phyloP scores from a whole-genome alignment of 805 yeast genomes.

The Brettanomyces bruxellensis region DNA sequence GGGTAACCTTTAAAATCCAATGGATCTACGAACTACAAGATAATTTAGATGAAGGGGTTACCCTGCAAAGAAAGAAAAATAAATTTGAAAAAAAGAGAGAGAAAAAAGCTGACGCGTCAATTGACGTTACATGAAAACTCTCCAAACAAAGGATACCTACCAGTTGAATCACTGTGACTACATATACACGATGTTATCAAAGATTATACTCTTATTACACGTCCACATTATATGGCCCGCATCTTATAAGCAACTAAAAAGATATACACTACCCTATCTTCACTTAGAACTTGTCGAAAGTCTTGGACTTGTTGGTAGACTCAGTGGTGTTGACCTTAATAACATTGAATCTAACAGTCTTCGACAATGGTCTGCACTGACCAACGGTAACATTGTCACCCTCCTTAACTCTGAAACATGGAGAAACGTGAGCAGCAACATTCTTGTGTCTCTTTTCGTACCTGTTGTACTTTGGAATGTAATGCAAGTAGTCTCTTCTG shows the following conservation, averaged over 20 bases:
- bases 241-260: neutral
- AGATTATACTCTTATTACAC: neutral
- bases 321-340: conserved; percentile 61
- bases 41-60: neutral
- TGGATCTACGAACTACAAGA: no score
- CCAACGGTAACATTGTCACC: conserved; percentile 99
- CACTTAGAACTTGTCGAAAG: conserved; percentile 90
- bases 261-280: conserved; percentile 3
- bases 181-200: neutral
- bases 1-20: no score
- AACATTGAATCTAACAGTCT: conserved; percentile 99
- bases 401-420: conserved; percentile 99
- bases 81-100: conserved; percentile 10
- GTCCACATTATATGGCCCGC: neutral
- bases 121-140: no score
- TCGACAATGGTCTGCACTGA: conserved; percentile 99
- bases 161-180: no score
- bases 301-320: conserved; percentile 81
- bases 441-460: conserved; percentile 99
- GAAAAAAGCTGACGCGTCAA: neutral
- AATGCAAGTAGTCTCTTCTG: conserved; percentile 99
- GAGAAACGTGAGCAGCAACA: conserved; percentile 99
- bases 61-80: conserved; percentile 4
- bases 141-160: no score
- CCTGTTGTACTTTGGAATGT: conserved; percentile 99